These are phyloP conservation scores for Aquilaria sinensis DNA, from an alignment of 345 rosid genomes.

Conservation along the genomic window DNA sequence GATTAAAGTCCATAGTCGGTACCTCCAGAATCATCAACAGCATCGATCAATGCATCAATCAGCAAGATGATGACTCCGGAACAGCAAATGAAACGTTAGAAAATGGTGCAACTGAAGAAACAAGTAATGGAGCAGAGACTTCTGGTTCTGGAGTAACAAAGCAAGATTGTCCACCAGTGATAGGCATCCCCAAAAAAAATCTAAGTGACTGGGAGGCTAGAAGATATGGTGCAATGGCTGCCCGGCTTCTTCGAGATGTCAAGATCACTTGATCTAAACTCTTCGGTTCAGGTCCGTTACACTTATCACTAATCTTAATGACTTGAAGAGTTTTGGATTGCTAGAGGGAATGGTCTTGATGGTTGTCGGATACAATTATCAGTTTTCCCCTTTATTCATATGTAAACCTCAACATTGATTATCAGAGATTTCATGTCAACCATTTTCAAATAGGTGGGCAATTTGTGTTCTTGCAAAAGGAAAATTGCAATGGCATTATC, in stretches of 20 bases:
- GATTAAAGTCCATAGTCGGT: slow-evolving; percentile 31
- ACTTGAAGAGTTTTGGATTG: too few species aligned
- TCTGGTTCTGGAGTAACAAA: slow-evolving; percentile 16
- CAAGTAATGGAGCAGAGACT: slow-evolving; percentile 11
- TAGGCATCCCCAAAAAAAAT: slow-evolving; percentile 33
- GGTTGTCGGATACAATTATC: too few species aligned
- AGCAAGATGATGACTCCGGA: slow-evolving; percentile 23
- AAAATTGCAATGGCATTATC: too few species aligned
- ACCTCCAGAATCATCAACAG: slow-evolving; percentile 10
- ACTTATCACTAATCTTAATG: too few species aligned
- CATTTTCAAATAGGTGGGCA: too few species aligned
- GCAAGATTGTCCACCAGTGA: slow-evolving; percentile 24
- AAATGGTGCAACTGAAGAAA: slow-evolving; percentile 13
- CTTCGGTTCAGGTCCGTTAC: slow-evolving; percentile 11
- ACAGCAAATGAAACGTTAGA: slow-evolving; percentile 16
- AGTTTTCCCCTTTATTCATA: too few species aligned
- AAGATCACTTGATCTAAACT: slow-evolving; percentile 35
- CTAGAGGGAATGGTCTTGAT: too few species aligned
- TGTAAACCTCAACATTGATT: too few species aligned
- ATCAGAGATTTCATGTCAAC: too few species aligned
- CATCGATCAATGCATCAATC: slow-evolving; percentile 8
- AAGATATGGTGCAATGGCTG: slow-evolving; percentile 84
- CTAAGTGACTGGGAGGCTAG: slow-evolving; percentile 91
- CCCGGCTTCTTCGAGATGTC: slow-evolving; percentile 78
- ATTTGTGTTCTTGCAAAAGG: too few species aligned